Base-by-base conservation (phyloP, 805 yeast genomes). In the Wickerhamomyces chaumierensis region DNA sequence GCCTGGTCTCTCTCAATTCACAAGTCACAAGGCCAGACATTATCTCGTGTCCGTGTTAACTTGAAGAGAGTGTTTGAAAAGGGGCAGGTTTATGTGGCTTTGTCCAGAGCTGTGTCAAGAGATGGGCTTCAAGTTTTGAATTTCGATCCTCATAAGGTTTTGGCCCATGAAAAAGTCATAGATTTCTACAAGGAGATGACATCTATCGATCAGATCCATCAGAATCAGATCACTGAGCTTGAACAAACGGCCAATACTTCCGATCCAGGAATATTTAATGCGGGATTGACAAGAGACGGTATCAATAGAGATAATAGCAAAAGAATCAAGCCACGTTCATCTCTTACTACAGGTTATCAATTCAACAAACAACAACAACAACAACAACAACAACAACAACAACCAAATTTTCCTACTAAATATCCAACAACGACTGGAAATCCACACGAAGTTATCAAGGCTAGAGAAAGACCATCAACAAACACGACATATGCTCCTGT, bases 1-100 rank as follows among this genome's bases (percentile, higher is more conserved):
- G 95, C 98, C 0, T 92, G 97, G 96, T 87, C 98, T 0, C 60
- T 92, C 34, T 87, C 96, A 0, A 88, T 92, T 34, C 98, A 92
- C 56, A 90, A 92, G 61, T 78, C 96, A 0, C 98, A 90, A 57
- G 98, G 98, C 1, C 88, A 90, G 58, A 83, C 97, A 0, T 58
- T 87, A 34, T 77, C 80, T 4, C 68, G 73, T 39, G 87, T 84
- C 4, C 71, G 71, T 44, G 95, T 90, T 5, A 94, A 92, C 55
- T 66, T 90, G 43, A 65, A 69, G 29, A 67, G 68, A 40, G 76
- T 82, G 2, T 90, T 90, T 58, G 97, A 88, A 53, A 78, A 75
- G 38, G 98, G 98, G 0, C 98, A 92, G 56, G 94, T 95, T 0
- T 92, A 92, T 55, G 98, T 92, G 23, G 98, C 97, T 0, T 62